Evolutionary conservation across 2,329 filamentous ascomycete genomes (phyloP), one percentile per base, ranked within the genome.

Genomic region (Lachnellula subtilissima): DNA sequence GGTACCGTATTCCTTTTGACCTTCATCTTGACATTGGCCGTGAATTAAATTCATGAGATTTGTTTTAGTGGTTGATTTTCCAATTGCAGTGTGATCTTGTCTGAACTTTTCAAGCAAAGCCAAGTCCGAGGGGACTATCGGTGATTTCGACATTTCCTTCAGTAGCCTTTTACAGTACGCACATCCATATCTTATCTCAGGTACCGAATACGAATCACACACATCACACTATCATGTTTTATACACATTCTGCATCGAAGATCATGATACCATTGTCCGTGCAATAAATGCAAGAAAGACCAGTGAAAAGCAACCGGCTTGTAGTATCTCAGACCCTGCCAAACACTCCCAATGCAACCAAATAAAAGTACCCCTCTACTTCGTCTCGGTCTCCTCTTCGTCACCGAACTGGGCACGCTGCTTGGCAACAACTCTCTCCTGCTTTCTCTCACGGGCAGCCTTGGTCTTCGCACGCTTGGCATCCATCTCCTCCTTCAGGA

Each of bases 391-490:
- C 59, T 68, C 80, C 71, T 82, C 80, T 61, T 73, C 83, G 73
- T 91, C 91, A 75, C 82, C 90, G 72, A 88, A 75, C 76, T 95
- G 76, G 74, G 90, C 91, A 74, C 84, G 87, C 77, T 91, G 86
- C 93, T 99, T 99, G 77, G 88, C 87, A 75, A 82, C 78, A 76
- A 88, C 84, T 79, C 95, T 89, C 84, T 96, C 91, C 79, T 87
- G 80, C 87, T 94, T 94, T 84, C 94, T 88, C 88, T 97, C 94
- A 81, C 94, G 91, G 72, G 94, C 94, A 75, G 94, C 94, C 92
- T 97, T 97, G 87, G 91, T 97, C 91, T 96, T 97, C 78, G 91
- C 91, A 82, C 94, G 91, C 88, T 96, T 97, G 84, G 89, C 91
- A 77, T 97, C 94, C 94, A 99, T 99, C 84, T 97, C 92, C 77